Evolutionary conservation across 805 yeast species (phyloP), one percentile per base, ranked within the genome.

Genomic region (Kodamaea kakaduensis): DNA sequence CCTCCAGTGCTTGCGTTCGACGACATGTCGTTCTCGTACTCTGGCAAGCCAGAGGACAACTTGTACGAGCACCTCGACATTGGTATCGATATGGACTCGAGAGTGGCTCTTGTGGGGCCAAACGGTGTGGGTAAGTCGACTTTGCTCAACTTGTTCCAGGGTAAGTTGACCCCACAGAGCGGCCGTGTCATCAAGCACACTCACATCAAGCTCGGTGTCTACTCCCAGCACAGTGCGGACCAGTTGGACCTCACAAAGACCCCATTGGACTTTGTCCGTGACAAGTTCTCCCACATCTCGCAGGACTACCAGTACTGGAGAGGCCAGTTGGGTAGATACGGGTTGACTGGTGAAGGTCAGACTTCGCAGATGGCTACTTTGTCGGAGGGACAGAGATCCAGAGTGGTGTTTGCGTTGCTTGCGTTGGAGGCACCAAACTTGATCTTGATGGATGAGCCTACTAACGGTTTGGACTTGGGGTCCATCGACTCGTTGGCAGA

Each of bases 251-350:
- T 93, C 63, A 83, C 96, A 53, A 88, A 87, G 73, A 80, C 90
- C 44, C 95, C 98, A 34, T 75, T 93, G 55, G 98, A 93, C 67
- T 93, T 93, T 56, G 96, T 93, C 48, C 87, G 97, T 67, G 95
- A 88, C 67, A 86, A 85, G 64, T 90, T 87, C 71, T 69, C 95
- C 25, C 61, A 73, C 51, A 76, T 90, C 50, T 90, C 97, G 16
- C 97, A 93, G 70, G 98, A 93, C 71, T 89, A 81, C 82, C 97
- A 93, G 75, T 93, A 88, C 77, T 84, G 94, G 94, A 86, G 98
- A 74, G 86, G 84, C 52, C 97, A 90, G 71, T 75, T 93, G 54
- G 98, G 98, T 58, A 85, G 97, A 68, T 93, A 84, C 58, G 98
- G 98, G 68, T 78, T 93, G 56, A 90, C 97, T 45, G 98, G 98